These are phyloP conservation scores for Thraustochytrium sp. DNA, from an alignment of 352 stramenopile species.

Conservation along the genomic window DNA sequence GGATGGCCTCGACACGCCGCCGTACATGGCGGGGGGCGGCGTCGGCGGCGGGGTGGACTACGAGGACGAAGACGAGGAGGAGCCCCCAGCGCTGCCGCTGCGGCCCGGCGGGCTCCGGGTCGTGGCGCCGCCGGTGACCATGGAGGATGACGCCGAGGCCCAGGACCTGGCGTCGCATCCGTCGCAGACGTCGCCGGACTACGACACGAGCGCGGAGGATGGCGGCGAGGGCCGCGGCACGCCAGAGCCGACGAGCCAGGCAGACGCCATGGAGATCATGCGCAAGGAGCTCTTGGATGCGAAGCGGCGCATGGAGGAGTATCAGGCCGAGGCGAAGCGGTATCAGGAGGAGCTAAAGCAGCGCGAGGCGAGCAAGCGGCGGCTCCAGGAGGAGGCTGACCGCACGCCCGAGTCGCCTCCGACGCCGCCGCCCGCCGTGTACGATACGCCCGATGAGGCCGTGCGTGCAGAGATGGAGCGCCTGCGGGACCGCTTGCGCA, in stretches of 20 bases:
- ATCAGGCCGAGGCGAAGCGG: not conserved
- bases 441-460: not conserved
- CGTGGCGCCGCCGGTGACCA: too few species aligned
- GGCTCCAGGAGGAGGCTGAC: not conserved
- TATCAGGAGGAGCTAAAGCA: not conserved
- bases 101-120: too few species aligned
- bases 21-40: too few species aligned
- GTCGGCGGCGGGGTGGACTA: too few species aligned
- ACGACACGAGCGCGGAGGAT: not conserved
- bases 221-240: not conserved
- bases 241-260: not conserved
- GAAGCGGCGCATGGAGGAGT: not conserved
- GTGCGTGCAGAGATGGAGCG: conserved; percentile 17
- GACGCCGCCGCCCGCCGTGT: not conserved
- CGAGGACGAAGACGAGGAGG: too few species aligned
- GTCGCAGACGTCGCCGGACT: not conserved
- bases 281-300: not conserved
- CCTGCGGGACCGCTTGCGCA: not conserved
- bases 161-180: not conserved
- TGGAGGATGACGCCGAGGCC: too few species aligned
- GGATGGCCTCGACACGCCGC: too few species aligned
- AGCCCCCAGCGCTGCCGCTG: too few species aligned
- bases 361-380: not conserved
- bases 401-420: not conserved
- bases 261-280: not conserved